Evolutionary conservation across 192 early-diverging fungal genomes (phyloP).

Genomic region (Coemansia biformis): DNA sequence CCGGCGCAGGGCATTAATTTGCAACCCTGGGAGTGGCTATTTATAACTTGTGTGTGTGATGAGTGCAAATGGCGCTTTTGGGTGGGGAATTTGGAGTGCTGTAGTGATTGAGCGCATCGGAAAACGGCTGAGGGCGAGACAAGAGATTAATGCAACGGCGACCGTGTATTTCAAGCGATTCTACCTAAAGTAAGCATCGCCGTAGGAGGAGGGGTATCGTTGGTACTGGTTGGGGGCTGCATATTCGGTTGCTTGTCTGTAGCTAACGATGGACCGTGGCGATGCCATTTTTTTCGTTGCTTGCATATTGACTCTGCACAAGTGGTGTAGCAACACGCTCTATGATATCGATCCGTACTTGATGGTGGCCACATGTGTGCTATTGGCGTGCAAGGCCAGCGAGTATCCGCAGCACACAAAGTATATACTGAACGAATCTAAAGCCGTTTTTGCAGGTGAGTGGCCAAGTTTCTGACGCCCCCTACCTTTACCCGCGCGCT

Average conservation of each 20-base stretch:
- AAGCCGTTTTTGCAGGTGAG: constrained; percentile 37
- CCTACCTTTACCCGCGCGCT: too few species aligned
- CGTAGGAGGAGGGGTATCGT: not conserved
- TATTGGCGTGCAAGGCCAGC: constrained; percentile 86
- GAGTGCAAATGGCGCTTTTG: too few species aligned
- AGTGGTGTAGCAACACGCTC: constrained; percentile 66
- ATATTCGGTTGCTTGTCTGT: too few species aligned
- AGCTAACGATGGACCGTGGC: too few species aligned
- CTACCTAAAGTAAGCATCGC: constrained; percentile 66
- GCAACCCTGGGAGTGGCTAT: too few species aligned
- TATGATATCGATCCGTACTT: constrained; percentile 72
- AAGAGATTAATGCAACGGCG: constrained; percentile 80
- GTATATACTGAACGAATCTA: constrained; percentile 41
- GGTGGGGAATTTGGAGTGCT: too few species aligned
- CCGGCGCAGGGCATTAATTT: constrained; percentile 4
- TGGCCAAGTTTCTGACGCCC: too few species aligned
- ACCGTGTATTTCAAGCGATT: constrained; percentile 86
- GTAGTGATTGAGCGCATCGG: constrained; percentile 75
- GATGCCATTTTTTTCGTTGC: too few species aligned
- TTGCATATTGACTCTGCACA: too few species aligned
- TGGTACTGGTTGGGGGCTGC: too few species aligned
- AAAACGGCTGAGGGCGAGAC: constrained; percentile 63
- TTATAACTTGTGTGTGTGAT: too few species aligned
- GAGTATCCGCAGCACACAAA: constrained; percentile 70
- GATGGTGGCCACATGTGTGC: constrained; percentile 75